Evolutionary conservation across 2,329 filamentous ascomycete genomes (phyloP).

Genomic region (Ceratocystis papillata): DNA sequence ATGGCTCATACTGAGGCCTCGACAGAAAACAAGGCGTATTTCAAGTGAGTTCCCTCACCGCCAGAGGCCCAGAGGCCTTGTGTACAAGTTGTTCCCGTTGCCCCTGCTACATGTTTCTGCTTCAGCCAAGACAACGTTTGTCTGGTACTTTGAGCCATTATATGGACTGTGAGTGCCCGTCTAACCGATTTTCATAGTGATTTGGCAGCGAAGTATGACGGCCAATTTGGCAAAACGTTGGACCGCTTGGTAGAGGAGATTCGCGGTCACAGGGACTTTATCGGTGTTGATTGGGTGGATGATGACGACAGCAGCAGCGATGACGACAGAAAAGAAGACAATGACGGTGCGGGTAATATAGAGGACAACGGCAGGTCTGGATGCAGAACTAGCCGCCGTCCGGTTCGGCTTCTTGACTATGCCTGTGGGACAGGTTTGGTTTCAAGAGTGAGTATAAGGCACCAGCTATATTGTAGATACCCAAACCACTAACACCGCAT

Average conservation of each 20-base stretch:
- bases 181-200: neutral
- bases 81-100: neutral
- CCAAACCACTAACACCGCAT: neutral
- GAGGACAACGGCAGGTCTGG: neutral
- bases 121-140: neutral
- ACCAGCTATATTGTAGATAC: neutral
- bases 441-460: conserved; percentile 43
- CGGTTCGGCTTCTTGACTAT: conserved; percentile 56
- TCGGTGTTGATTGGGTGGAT: conserved; percentile 47
- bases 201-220: conserved; percentile 17
- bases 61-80: neutral
- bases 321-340: conserved; percentile 16
- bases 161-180: neutral
- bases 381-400: conserved; percentile 26
- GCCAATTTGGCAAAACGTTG: conserved; percentile 37
- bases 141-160: neutral
- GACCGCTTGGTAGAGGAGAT: conserved; percentile 46
- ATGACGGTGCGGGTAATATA: neutral
- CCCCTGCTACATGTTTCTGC: neutral
- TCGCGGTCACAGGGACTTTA: conserved; percentile 45
- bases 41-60: conserved; percentile 15
- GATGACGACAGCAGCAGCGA: conserved; percentile 34
- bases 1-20: neutral
- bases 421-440: conserved; percentile 62
- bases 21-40: conserved; percentile 16